These are phyloP conservation scores for Verticillium albo-atrum DNA, from an alignment of 2,329 filamentous ascomycete genomes.

Conservation along the genomic window DNA sequence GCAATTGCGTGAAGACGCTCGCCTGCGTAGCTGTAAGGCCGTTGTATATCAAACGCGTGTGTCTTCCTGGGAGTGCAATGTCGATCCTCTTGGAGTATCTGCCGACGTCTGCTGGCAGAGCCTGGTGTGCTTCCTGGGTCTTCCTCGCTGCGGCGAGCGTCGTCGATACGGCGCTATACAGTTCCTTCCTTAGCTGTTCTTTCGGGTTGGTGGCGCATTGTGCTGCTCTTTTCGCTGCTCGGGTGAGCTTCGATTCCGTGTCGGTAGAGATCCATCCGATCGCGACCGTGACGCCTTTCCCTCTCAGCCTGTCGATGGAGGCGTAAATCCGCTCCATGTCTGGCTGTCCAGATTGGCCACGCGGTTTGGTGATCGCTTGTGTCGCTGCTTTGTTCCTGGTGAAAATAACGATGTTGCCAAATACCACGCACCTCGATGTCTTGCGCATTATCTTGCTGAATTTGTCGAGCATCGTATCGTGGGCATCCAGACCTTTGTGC, in stretches of 20 bases:
- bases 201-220: too few relatives aligned
- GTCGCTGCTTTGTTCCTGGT: not conserved
- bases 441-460: not conserved
- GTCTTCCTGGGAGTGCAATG: too few relatives aligned
- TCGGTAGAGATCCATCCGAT: not conserved
- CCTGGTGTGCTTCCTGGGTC: not conserved
- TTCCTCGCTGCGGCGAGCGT: not conserved
- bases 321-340: not conserved
- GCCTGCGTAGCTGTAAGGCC: slow-evolving; percentile 11
- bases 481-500: not conserved
- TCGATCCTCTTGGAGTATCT: too few relatives aligned
- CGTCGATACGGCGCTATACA: not conserved
- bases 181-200: not conserved
- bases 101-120: too few relatives aligned
- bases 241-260: not conserved
- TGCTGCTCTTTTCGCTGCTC: too few relatives aligned
- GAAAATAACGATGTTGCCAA: too few relatives aligned
- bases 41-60: too few relatives aligned
- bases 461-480: too few relatives aligned
- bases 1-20: slow-evolving; percentile 12
- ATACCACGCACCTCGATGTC: not conserved
- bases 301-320: not conserved
- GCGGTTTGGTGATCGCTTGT: not conserved
- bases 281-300: not conserved
- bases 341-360: not conserved